These are phyloP conservation scores for Pyrus bretschneideri DNA, from an alignment of 306 rosid species.

Conservation along the genomic window DNA sequence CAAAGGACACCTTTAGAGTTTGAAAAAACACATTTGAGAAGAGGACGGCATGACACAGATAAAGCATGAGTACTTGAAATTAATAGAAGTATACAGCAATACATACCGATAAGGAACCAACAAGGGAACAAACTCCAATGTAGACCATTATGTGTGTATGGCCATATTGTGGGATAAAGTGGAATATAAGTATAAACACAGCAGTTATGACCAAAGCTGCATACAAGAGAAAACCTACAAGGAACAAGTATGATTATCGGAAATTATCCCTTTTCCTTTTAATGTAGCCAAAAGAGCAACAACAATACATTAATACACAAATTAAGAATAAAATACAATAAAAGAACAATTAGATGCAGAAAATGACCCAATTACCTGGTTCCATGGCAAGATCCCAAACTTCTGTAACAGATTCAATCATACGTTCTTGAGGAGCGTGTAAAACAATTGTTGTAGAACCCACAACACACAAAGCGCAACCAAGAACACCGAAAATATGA, in stretches of 20 bases:
- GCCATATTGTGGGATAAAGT: slow-evolving; percentile 82
- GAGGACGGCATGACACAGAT: slow-evolving; percentile 14
- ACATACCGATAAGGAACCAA: slow-evolving; percentile 97
- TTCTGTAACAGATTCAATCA: slow-evolving; percentile 80
- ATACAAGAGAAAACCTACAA: slow-evolving; percentile 77
- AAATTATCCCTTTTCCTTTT: neutral
- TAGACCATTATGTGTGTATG: slow-evolving; percentile 98
- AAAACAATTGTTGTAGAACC: slow-evolving; percentile 96
- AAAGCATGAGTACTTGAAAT: slow-evolving; percentile 12
- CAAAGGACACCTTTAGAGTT: slow-evolving; percentile 22
- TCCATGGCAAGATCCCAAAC: slow-evolving; percentile 99
- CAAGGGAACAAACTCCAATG: slow-evolving; percentile 96
- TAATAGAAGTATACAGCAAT: neutral
- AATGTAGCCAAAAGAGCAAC: neutral
- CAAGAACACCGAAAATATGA: slow-evolving; percentile 92
- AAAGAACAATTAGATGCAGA: neutral
- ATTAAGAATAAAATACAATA: neutral
- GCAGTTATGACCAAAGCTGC: slow-evolving; percentile 71
- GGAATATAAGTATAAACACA: slow-evolving; percentile 73
- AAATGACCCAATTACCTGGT: slow-evolving; percentile 54
- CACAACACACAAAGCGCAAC: slow-evolving; percentile 92
- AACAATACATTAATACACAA: neutral
- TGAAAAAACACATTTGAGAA: slow-evolving; percentile 9
- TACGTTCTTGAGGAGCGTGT: slow-evolving; percentile 95
- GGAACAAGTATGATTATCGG: slow-evolving; percentile 7